These are phyloP conservation scores for Acanthamoeba lenticulata DNA, from an alignment of 208 protist species.

Conservation along the genomic window DNA sequence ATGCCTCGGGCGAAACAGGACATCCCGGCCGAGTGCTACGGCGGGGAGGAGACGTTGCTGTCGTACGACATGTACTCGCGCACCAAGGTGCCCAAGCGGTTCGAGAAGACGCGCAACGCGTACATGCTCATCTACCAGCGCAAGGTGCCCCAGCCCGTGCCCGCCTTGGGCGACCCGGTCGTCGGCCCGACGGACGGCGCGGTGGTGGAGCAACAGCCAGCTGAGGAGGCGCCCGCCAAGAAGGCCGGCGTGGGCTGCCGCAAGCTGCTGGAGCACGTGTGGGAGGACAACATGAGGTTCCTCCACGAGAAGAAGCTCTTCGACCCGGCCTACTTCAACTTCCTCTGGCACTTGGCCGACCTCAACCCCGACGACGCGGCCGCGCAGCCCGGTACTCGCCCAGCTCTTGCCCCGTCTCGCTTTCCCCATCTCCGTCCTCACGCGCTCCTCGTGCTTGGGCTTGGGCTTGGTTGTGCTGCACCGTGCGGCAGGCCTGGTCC, in stretches of 20 bases:
- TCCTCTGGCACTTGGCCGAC: slow-evolving; percentile 50
- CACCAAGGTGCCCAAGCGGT: background rate
- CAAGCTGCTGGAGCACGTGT: slow-evolving; percentile 23
- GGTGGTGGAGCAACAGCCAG: background rate
- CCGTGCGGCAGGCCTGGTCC: background rate
- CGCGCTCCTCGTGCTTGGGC: background rate
- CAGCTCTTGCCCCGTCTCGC: too few species aligned
- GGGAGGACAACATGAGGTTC: slow-evolving; percentile 59
- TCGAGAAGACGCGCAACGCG: slow-evolving; percentile 78
- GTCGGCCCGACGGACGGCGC: background rate
- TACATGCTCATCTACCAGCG: slow-evolving; percentile 84
- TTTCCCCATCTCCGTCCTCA: background rate
- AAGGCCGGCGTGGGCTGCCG: background rate
- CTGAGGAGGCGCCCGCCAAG: too few species aligned
- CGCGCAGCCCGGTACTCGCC: background rate
- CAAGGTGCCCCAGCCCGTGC: slow-evolving; percentile 27
- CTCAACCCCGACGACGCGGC: background rate
- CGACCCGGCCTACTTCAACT: slow-evolving; percentile 50
- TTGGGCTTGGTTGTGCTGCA: background rate
- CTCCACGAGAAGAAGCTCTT: slow-evolving; percentile 53
- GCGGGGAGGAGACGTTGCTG: slow-evolving; percentile 77
- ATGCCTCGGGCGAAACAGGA: too few species aligned
- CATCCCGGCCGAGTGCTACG: slow-evolving; percentile 77
- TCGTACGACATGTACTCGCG: slow-evolving; percentile 71
- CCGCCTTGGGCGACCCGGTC: background rate